A percentile compares a stretch with the other conserved stretches of the same genome.
Conservation (phyloP, 2,329 filamentous ascomycete species). For the Penicillium sp. region DNA sequence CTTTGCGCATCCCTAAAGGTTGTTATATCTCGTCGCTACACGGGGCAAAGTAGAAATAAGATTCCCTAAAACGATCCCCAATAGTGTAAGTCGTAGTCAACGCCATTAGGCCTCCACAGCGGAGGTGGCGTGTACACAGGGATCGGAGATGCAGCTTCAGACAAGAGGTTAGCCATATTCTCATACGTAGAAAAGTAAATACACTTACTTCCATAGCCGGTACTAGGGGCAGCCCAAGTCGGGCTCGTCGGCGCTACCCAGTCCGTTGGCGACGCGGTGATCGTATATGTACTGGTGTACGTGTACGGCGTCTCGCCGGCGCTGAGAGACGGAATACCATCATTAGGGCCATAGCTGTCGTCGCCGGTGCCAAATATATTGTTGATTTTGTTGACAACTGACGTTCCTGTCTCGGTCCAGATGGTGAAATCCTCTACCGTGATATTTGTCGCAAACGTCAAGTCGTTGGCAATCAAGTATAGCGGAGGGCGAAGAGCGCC, state of each 20-base stretch:
- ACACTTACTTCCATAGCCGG: constrained; percentile 29
- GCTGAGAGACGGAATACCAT: constrained; percentile 15
- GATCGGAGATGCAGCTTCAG: constrained; percentile 23
- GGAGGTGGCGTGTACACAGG: constrained; percentile 30
- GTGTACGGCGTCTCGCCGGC: constrained; percentile 16
- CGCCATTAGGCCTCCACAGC: constrained; percentile 28
- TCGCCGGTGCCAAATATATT: constrained; percentile 34
- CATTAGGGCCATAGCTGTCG: constrained; percentile 21
- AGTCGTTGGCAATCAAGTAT: constrained; percentile 29
- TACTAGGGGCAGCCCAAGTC: constrained; percentile 28
- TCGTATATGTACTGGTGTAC: constrained; percentile 28
- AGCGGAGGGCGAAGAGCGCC: constrained; percentile 27
- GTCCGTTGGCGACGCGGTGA: constrained; percentile 26
- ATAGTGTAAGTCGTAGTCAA: constrained; percentile 29
- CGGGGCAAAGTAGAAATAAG: no score
- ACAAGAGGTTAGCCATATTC: not conserved
- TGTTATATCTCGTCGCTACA: no score
- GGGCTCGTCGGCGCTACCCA: constrained; percentile 26
- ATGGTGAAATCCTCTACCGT: constrained; percentile 31
- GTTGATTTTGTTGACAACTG: constrained; percentile 29
- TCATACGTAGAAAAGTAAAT: not conserved
- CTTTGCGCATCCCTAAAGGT: no score
- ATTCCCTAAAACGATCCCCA: constrained; percentile 23
- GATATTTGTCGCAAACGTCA: constrained; percentile 28
- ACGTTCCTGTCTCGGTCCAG: constrained; percentile 27